Conservation (phyloP, 257 asterid genomes). For the Solanum ossicruentum region DNA sequence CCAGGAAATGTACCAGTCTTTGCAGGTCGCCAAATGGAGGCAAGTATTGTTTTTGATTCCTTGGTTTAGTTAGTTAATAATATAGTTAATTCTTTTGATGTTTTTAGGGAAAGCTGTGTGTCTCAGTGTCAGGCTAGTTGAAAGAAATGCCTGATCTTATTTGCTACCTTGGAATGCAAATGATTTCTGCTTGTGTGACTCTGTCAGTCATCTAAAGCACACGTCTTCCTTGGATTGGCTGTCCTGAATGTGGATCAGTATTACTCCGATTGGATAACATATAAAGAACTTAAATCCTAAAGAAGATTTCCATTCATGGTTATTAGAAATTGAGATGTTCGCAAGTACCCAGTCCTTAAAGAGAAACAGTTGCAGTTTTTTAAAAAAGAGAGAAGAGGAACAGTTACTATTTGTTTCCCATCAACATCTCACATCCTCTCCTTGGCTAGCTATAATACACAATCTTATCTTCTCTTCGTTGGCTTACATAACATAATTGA, state of each 20-base stretch:
- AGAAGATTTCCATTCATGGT: neutral
- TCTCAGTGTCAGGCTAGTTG: neutral
- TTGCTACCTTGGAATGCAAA: neutral
- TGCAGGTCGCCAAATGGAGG: conserved; percentile 51
- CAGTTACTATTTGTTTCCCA: neutral
- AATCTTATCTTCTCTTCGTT: neutral
- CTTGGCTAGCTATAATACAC: neutral
- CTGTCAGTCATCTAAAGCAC: neutral
- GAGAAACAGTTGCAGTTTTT: neutral
- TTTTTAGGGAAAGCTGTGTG: neutral
- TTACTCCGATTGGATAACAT: neutral
- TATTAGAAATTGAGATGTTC: neutral
- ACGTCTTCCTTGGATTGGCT: neutral
- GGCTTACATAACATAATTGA: neutral
- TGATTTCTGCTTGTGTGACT: neutral
- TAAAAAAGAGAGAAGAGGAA: neutral
- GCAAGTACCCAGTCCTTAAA: neutral
- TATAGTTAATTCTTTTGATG: neutral
- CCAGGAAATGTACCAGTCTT: conserved; percentile 45
- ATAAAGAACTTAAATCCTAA: neutral
- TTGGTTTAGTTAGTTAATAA: neutral
- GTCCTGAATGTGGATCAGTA: neutral
- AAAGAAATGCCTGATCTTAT: neutral
- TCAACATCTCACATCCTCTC: neutral
- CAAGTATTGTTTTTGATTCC: conserved; percentile 8